These are phyloP conservation scores for Cinnamomum chago DNA, from an alignment of 164 flowering plant species.

Conservation along the genomic window DNA sequence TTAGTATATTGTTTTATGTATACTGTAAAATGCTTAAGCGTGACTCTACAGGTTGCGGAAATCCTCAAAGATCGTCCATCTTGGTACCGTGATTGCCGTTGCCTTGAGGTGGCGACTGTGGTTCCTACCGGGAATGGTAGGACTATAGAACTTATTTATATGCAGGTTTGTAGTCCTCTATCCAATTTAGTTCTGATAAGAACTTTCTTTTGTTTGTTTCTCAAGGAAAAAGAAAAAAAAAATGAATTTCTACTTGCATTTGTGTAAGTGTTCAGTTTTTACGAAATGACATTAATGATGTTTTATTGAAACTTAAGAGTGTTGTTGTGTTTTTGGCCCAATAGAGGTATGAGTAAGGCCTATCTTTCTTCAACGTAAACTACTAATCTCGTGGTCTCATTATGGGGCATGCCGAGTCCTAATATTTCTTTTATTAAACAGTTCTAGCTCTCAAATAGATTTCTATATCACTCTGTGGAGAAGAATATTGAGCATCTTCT, in stretches of 20 bases:
- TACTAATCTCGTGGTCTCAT: not conserved
- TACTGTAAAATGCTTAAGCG: not conserved
- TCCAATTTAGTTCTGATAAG: not conserved
- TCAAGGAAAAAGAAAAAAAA: not conserved
- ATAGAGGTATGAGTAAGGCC: too few relatives aligned
- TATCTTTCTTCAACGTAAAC: too few relatives aligned
- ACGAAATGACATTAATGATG: too few relatives aligned
- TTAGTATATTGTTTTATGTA: not conserved
- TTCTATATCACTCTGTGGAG: not conserved
- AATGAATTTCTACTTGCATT: too few relatives aligned
- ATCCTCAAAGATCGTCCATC: conserved; percentile 84
- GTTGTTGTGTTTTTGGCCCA: too few relatives aligned
- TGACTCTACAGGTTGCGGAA: conserved; percentile 54
- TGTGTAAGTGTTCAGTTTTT: too few relatives aligned
- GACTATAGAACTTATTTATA: conserved; percentile 72
- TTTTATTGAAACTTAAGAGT: too few relatives aligned
- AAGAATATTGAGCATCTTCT: not conserved
- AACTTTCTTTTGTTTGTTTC: not conserved
- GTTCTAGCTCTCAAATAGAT: not conserved
- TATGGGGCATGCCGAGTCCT: not conserved
- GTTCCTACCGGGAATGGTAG: conserved; percentile 79
- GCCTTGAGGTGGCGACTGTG: conserved; percentile 53
- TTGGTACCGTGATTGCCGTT: conserved; percentile 85
- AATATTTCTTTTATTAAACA: not conserved
- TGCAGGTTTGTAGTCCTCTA: conserved; percentile 49